Base-by-base conservation (phyloP, 1,284 basidiomycete genomes). In the Tilletia walkeri region DNA sequence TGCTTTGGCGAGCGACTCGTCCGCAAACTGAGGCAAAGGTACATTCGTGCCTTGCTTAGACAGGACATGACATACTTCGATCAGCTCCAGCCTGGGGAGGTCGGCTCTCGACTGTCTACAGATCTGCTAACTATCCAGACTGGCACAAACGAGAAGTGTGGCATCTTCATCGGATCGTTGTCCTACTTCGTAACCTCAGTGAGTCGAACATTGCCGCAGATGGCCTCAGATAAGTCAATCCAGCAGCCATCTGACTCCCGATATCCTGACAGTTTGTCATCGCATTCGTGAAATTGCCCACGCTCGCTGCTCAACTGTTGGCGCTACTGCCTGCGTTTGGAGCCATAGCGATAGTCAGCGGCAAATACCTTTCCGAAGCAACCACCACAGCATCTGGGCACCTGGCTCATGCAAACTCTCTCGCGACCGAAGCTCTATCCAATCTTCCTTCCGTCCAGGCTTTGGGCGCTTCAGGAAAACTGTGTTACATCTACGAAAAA, bases 41-140 rank as follows among this genome's bases (percentile, higher is more conserved):
- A 86, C 67, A 82, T 86, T 7, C 78, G 80, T 45, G 79, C 85
- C 3, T 83, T 86, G 9, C 78, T 86, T 1, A 80, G 84, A 6
- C 86, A 86, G 69, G 86, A 86, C 71, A 78, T 80, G 75, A 68
- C 78, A 20, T 82, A 76, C 67, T 81, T 79, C 66, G 79, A 83
- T 70, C 72, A 54, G 34, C 73, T 78, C 47, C 65, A 75, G 49
- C 75, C 79, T 3, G 79, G 77, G 18, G 76, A 76, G 47, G 74
- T 79, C 30, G 76, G 73, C 12, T 78, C 77, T 47, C 71, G 73
- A 7, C 75, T 80, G 24, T 72, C 71, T 18, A 76, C 75, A 6
- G 76, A 80, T 45, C 69, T 80, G 50, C 49, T 78, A 36, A 73
- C 75, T 20, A 75, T 80, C 20, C 79, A 80, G 67, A 77, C 78